Evolutionary conservation across 306 rosid species (phyloP).

Genomic region (Ammopiptanthus mongolicus): DNA sequence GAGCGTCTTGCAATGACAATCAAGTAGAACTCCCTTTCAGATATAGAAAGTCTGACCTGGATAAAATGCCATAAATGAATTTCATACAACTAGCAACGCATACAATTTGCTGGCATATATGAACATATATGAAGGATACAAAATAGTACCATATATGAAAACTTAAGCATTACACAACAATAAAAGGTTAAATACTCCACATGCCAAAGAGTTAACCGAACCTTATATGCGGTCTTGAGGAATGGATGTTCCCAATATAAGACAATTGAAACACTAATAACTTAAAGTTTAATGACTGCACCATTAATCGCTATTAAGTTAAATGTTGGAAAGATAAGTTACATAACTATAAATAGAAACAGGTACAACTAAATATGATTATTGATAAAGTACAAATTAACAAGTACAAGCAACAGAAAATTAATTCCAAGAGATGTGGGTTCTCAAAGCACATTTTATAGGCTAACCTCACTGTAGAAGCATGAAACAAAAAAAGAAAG

Average conservation of each 20-base stretch:
- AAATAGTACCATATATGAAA: background rate
- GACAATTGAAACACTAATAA: constrained; percentile 16
- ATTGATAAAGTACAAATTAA: background rate
- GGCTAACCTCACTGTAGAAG: background rate
- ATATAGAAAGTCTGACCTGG: constrained; percentile 71
- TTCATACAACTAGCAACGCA: background rate
- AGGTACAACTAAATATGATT: background rate
- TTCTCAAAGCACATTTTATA: background rate
- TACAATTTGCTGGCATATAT: background rate
- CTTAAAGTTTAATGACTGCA: constrained; percentile 5
- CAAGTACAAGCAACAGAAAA: constrained; percentile 13
- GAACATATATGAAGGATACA: constrained; percentile 5
- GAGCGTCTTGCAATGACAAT: constrained; percentile 93
- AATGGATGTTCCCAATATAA: constrained; percentile 19
- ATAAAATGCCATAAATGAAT: constrained; percentile 26
- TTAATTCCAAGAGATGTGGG: background rate
- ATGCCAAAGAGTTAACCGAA: background rate
- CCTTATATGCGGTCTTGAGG: constrained; percentile 20
- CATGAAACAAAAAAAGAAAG: background rate
- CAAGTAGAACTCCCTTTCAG: constrained; percentile 59
- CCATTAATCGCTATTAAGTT: background rate
- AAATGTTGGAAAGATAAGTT: background rate
- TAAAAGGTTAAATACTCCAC: constrained; percentile 10
- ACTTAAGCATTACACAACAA: background rate
- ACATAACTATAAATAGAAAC: background rate